Evolutionary conservation across 2,329 filamentous ascomycete genomes (phyloP).

Genomic region (Shiraia sp.): DNA sequence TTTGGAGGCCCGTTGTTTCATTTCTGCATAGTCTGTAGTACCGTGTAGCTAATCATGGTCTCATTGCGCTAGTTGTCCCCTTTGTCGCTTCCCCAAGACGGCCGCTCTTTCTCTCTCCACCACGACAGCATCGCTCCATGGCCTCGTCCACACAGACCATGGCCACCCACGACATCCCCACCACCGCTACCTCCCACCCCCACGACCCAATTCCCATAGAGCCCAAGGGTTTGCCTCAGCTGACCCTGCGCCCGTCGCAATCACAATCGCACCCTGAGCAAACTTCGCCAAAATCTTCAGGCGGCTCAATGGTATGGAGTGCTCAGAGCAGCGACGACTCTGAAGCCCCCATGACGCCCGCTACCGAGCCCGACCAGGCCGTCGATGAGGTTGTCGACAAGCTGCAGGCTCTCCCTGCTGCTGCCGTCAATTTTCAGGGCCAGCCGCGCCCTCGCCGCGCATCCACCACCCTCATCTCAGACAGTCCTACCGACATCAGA

Average conservation of each 20-base stretch:
- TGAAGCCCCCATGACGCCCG: conserved; percentile 49
- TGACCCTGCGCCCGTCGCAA: conserved; percentile 23
- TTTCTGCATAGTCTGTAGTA: conserved; percentile 8
- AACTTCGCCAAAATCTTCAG: conserved; percentile 46
- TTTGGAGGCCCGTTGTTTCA: neutral
- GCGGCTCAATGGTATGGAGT: conserved; percentile 46
- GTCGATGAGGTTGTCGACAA: conserved; percentile 50
- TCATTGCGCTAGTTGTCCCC: conserved; percentile 18
- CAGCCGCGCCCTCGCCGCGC: conserved; percentile 59
- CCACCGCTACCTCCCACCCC: conserved; percentile 50
- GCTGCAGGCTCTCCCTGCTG: conserved; percentile 43
- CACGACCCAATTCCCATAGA: conserved; percentile 52
- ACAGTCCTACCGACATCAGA: conserved; percentile 62
- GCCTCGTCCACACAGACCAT: conserved; percentile 24
- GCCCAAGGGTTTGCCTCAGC: conserved; percentile 41
- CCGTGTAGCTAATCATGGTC: conserved; percentile 33
- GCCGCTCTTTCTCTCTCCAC: conserved; percentile 8
- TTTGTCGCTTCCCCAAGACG: conserved; percentile 25
- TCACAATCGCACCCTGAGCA: conserved; percentile 31
- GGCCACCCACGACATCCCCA: conserved; percentile 42
- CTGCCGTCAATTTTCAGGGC: conserved; percentile 40
- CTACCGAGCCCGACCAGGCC: conserved; percentile 47
- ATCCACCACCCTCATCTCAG: conserved; percentile 68
- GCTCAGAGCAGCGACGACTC: conserved; percentile 49
- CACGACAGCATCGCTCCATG: conserved; percentile 22